A percentile compares a stretch with the other conserved stretches of the same genome.
These are phyloP conservation scores for Backusella morwellensis DNA, from an alignment of 192 early-diverging fungal genomes.

Conservation along the genomic window DNA sequence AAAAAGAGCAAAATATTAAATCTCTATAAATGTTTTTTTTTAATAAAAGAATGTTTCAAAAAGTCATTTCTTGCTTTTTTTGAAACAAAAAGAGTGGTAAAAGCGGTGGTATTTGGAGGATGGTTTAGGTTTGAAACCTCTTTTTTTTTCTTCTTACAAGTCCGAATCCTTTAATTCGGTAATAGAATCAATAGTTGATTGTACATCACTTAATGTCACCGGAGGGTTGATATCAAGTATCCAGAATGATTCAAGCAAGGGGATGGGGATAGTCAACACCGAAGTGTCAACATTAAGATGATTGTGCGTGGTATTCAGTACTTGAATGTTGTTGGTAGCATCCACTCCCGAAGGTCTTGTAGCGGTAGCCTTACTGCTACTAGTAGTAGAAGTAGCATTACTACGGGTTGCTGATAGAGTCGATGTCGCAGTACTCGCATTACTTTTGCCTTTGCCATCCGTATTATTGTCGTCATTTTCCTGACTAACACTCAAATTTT, in stretches of 20 bases:
- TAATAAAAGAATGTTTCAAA: not conserved
- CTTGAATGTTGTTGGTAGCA: not conserved
- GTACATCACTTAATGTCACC: not conserved
- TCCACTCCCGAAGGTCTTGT: not conserved
- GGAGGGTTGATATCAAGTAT: constrained; percentile 1
- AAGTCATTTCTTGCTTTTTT: not conserved
- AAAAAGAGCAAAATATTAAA: not conserved
- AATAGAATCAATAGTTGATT: not conserved
- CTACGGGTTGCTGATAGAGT: not conserved
- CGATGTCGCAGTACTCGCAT: not conserved
- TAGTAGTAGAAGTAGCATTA: not conserved
- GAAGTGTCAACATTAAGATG: not conserved
- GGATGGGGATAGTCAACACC: not conserved
- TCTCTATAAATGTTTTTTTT: not conserved
- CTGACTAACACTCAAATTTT: not conserved
- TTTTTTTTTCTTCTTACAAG: not conserved
- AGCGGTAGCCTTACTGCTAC: not conserved
- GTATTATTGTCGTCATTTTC: not conserved
- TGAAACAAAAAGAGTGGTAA: not conserved
- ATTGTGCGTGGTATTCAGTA: not conserved
- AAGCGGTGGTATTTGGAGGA: not conserved
- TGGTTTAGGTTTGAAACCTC: not conserved
- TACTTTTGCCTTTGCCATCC: not conserved
- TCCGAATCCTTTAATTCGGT: not conserved
- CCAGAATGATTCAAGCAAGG: constrained; percentile 12